Percentiles rank a stretch among this genome's conserved stretches.
Evolutionary conservation across 2,329 filamentous ascomycete species (phyloP).

Genomic region (Scedosporium apiospermum): DNA sequence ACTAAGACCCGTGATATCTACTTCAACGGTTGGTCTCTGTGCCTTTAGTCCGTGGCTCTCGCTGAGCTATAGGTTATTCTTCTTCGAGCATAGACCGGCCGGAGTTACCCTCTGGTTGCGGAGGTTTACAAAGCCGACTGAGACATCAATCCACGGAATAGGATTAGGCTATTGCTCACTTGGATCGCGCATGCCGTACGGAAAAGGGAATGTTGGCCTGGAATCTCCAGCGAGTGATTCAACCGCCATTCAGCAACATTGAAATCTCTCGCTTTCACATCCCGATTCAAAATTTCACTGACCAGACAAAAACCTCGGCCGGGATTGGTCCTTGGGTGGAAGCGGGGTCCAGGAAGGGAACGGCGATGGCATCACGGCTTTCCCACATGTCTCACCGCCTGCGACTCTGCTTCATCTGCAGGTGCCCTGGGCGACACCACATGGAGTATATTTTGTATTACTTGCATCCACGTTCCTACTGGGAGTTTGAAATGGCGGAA

Average conservation of each 20-base stretch:
- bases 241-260: neutral
- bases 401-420: neutral
- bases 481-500: neutral
- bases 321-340: neutral
- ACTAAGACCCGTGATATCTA: no score
- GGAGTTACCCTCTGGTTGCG: neutral
- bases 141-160: neutral
- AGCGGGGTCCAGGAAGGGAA: neutral
- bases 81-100: neutral
- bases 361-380: neutral
- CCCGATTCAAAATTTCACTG: no score
- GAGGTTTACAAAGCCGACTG: neutral
- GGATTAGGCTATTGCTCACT: neutral
- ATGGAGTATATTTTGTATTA: neutral
- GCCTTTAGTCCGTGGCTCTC: neutral
- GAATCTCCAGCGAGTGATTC: neutral
- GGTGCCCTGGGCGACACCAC: neutral
- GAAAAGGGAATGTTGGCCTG: neutral
- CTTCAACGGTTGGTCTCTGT: neutral
- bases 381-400: neutral
- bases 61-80: neutral
- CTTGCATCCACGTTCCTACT: neutral
- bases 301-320: no score
- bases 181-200: neutral
- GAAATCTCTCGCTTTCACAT: no score